Evolutionary conservation across 179 eudicot species (phyloP).

Genomic region (Beta lomatogona): DNA sequence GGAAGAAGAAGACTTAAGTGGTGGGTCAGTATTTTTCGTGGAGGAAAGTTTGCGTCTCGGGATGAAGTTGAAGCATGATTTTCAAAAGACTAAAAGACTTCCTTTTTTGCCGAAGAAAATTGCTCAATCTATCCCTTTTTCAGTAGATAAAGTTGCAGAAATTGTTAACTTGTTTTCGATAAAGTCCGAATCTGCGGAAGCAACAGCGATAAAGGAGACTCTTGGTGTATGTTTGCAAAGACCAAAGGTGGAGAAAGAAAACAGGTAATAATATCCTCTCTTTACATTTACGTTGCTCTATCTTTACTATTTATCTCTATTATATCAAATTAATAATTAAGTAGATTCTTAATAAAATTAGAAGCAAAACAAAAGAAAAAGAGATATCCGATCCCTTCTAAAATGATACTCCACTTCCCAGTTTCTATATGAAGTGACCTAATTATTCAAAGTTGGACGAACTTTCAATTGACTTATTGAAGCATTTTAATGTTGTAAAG

Average conservation of each 20-base stretch:
- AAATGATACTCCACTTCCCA: too few relatives aligned
- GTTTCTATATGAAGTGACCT: too few relatives aligned
- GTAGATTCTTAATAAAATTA: too few relatives aligned
- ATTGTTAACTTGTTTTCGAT: conserved; percentile 2
- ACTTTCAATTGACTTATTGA: too few relatives aligned
- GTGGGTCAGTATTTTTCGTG: conserved; percentile 1
- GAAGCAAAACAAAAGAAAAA: too few relatives aligned
- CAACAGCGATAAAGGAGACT: background rate
- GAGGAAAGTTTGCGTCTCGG: conserved; percentile 18
- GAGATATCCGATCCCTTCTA: too few relatives aligned
- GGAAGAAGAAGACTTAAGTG: background rate
- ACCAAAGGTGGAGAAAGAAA: conserved; percentile 13
- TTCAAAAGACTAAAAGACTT: background rate
- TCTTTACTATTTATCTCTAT: background rate
- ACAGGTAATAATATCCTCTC: background rate
- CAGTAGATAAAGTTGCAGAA: background rate
- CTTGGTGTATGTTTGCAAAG: background rate
- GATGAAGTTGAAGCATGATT: conserved; percentile 6
- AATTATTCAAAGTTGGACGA: too few relatives aligned
- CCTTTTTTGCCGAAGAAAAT: background rate
- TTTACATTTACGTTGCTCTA: background rate
- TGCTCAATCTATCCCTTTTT: conserved; percentile 10
- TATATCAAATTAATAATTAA: background rate
- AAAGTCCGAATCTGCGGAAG: background rate
- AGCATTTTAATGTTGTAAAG: too few relatives aligned